Conservation (phyloP, 192 early-diverging fungal species). For the Linnemannia schmuckeri region DNA sequence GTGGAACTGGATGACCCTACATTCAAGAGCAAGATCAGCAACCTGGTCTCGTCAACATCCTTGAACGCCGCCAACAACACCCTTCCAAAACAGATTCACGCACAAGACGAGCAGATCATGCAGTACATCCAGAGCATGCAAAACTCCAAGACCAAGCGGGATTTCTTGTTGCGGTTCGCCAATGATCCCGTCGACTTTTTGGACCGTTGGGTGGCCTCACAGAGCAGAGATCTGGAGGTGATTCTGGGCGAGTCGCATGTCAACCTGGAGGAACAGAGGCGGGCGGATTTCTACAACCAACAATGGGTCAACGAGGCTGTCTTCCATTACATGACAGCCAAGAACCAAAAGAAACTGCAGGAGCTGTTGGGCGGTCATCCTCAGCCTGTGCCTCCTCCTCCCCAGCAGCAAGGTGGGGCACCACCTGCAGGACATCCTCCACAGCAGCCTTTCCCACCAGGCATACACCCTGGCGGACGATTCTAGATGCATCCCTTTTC, state of each 20-base stretch:
- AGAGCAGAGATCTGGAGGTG: conserved; percentile 91
- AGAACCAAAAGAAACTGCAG: conserved; percentile 61
- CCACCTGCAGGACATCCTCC: conserved; percentile 27
- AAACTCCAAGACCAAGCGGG: conserved; percentile 90
- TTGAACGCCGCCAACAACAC: conserved; percentile 53
- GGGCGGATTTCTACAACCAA: conserved; percentile 80
- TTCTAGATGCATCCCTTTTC: conserved; percentile 11
- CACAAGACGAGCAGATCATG: conserved; percentile 70
- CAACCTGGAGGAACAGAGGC: conserved; percentile 81
- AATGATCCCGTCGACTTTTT: conserved; percentile 90
- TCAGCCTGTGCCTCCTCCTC: conserved; percentile 11
- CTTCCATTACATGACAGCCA: conserved; percentile 88
- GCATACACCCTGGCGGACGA: conserved; percentile 36
- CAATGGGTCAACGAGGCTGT: conserved; percentile 90
- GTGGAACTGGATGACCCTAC: conserved; percentile 87
- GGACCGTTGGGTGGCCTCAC: conserved; percentile 93
- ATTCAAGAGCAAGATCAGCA: conserved; percentile 69
- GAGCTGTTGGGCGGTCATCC: conserved; percentile 39
- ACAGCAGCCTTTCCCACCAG: conserved; percentile 34
- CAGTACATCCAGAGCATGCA: conserved; percentile 88
- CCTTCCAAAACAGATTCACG: conserved; percentile 56
- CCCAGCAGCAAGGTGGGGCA: conserved; percentile 6
- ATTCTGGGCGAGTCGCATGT: conserved; percentile 82
- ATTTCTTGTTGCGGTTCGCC: conserved; percentile 91
- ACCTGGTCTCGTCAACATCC: conserved; percentile 61